phyloP scores from a whole-genome alignment of 2,329 filamentous ascomycete species.

The Aspergillus flavus region DNA sequence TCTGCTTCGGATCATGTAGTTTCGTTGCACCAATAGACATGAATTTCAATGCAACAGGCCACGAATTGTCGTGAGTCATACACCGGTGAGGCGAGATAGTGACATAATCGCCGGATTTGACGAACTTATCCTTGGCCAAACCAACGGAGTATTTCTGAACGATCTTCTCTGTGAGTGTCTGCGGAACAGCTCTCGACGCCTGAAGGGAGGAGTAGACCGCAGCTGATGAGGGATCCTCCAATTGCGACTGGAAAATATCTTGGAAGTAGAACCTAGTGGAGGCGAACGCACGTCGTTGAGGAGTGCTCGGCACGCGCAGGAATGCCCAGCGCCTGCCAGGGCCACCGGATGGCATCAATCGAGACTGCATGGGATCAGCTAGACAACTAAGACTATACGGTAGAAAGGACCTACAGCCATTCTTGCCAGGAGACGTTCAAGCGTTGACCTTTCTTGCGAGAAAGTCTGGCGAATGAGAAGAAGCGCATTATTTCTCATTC shows the following conservation, averaged over 20 bases:
- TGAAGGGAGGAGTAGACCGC: constrained; percentile 77
- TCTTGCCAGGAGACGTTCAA: constrained; percentile 14
- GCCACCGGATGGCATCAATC: constrained; percentile 21
- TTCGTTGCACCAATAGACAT: constrained; percentile 78
- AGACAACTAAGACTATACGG: neutral
- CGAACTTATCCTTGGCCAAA: constrained; percentile 71
- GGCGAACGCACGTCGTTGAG: constrained; percentile 33
- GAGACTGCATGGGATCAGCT: constrained; percentile 19
- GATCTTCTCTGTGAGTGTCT: constrained; percentile 92
- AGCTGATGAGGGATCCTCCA: constrained; percentile 62
- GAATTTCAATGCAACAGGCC: constrained; percentile 76
- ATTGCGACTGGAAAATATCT: constrained; percentile 66
- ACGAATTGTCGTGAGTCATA: constrained; percentile 88
- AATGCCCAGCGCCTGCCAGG: constrained; percentile 26
- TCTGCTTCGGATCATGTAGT: constrained; percentile 70
- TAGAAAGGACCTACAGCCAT: constrained; percentile 17
- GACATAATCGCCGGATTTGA: constrained; percentile 82
- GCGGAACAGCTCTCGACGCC: constrained; percentile 56
- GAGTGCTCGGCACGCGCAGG: constrained; percentile 26
- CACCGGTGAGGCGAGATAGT: constrained; percentile 70
- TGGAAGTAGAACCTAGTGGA: constrained; percentile 37
- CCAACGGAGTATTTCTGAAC: constrained; percentile 80
- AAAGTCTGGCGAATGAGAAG: constrained; percentile 20
- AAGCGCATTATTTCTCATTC: constrained; percentile 17
- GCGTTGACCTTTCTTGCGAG: constrained; percentile 3